phyloP scores from a whole-genome alignment of 805 yeast genomes.

The Lipomyces yamadae region DNA sequence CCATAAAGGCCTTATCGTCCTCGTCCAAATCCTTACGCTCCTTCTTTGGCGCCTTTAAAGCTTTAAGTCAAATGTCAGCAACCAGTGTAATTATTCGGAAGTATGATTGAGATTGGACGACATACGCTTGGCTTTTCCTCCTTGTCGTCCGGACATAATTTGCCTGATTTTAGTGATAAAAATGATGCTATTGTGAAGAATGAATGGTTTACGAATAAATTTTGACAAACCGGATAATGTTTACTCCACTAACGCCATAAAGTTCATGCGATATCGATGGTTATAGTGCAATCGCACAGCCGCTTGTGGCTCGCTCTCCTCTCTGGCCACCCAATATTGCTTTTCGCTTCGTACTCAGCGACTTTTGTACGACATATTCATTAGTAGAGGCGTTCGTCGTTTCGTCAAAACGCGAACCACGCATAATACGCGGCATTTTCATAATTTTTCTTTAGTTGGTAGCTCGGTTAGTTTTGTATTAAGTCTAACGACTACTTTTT shows the following conservation, averaged over 20 bases:
- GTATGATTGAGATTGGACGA: no score
- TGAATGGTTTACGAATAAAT: no score
- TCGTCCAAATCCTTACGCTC: slow-evolving; percentile 74
- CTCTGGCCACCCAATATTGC: no score
- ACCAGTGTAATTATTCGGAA: no score
- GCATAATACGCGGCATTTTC: neutral
- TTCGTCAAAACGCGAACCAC: neutral
- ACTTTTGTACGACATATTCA: neutral
- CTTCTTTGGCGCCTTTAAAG: slow-evolving; percentile 80
- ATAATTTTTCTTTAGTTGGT: neutral
- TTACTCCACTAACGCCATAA: neutral
- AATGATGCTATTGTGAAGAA: no score
- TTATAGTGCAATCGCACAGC: neutral
- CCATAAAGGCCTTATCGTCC: slow-evolving; percentile 87
- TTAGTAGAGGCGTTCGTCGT: neutral
- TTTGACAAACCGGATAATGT: neutral
- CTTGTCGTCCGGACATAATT: slow-evolving; percentile 92
- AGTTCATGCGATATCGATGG: neutral
- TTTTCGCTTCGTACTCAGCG: no score
- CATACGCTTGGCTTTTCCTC: slow-evolving; percentile 91
- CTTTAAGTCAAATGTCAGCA: slow-evolving; percentile 43
- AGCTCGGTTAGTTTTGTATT: slow-evolving; percentile 1
- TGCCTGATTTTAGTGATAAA: neutral
- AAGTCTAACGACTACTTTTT: neutral
- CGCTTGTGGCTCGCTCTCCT: no score